Evolutionary conservation across 2,329 filamentous ascomycete genomes (phyloP), one percentile per base, ranked within the genome.

Genomic region (Xylaria polymorpha): DNA sequence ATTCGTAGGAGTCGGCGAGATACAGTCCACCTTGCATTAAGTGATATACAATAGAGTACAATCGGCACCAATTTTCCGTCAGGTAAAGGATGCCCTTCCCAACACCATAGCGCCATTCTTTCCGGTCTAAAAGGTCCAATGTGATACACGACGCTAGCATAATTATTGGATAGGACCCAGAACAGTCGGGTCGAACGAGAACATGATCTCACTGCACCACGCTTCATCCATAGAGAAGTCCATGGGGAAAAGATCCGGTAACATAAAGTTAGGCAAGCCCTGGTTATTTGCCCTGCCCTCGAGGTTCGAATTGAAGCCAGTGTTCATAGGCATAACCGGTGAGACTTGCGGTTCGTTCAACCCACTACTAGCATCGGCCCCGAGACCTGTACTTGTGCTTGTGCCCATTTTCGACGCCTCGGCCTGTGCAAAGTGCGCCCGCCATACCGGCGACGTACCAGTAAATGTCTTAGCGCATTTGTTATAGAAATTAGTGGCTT

Each of bases 181-280:
- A 29, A 62, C 1, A n/a, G 37, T 59, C 37, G 61, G n/a, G 15
- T 67, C 66, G 43, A 44, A 67, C 69, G 71, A 64, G 22, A n/a
- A 53, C 39, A 67, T 32, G 12, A 68, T n/a, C 29, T 76, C 75
- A 37, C 65, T 73, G 48, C 70, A 67, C 75, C 76, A 77, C 1
- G 72, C 68, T 9, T 77, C 75, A 18, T 77, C 74, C 55, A 75
- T 37, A 56, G 66, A 48, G 39, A 75, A 74, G 25, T 77, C 75
- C 69, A 76, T 74, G 3, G 72, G 69, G 43, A 72, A 67, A 25
- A 74, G 25, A 37, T 75, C 72, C 0, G 71, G 69, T 10, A 74
- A 29, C 10, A 60, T 67, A 2, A 66, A 50, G 20, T 64, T 69
- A 6, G 18, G 55, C 59, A 66, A 61, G 10, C 44, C 53, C 3